These are phyloP conservation scores for Henckelia pumila DNA, from an alignment of 257 asterid genomes.

Conservation along the genomic window DNA sequence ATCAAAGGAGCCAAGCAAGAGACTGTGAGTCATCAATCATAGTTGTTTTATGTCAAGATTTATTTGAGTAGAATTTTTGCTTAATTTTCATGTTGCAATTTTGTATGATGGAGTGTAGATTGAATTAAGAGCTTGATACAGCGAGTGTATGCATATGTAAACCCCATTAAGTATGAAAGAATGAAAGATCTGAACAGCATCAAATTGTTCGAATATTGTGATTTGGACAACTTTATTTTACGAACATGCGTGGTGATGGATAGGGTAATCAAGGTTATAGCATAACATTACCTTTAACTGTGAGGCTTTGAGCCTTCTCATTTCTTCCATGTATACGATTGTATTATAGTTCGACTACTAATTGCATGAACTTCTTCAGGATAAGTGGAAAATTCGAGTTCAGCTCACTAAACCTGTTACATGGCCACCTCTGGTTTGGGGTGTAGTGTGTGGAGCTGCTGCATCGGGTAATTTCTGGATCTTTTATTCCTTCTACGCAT, in stretches of 20 bases:
- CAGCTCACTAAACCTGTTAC: constrained; percentile 94
- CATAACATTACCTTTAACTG: background rate
- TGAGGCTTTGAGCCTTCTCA: background rate
- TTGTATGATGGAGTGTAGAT: background rate
- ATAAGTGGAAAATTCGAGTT: constrained; percentile 88
- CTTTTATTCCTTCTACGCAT: constrained; percentile 4
- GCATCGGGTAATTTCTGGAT: constrained; percentile 68
- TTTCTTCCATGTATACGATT: background rate
- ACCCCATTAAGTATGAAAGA: background rate
- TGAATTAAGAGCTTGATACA: background rate
- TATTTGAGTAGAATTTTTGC: background rate
- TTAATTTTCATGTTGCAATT: background rate
- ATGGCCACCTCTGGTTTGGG: constrained; percentile 99
- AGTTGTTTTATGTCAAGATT: background rate
- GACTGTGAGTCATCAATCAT: constrained; percentile 38
- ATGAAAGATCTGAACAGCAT: background rate
- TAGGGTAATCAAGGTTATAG: background rate
- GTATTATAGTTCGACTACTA: background rate
- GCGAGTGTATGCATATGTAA: background rate
- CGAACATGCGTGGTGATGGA: too few relatives aligned
- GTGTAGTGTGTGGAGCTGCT: constrained; percentile 98
- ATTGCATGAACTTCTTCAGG: constrained; percentile 33
- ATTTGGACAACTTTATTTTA: too few relatives aligned
- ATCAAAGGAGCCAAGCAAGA: constrained; percentile 68
- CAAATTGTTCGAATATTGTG: background rate